These are phyloP conservation scores for Piper longum DNA, from an alignment of 164 flowering plant species.

Conservation along the genomic window DNA sequence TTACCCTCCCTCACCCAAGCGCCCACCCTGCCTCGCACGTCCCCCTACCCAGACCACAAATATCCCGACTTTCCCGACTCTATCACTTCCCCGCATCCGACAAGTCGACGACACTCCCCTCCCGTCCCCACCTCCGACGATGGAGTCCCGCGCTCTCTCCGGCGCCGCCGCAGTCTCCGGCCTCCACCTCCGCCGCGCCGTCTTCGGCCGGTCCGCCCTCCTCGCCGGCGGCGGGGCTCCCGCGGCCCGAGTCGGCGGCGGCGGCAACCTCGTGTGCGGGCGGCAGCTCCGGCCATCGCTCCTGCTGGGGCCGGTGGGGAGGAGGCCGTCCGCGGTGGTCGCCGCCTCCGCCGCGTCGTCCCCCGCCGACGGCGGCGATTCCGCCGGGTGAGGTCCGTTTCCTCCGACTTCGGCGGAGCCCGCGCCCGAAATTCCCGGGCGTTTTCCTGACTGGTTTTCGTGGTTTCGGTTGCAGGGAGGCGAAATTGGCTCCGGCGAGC, in stretches of 20 bases:
- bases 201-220: slow-evolving; percentile 15
- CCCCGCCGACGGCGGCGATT: slow-evolving; percentile 54
- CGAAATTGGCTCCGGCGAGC: slow-evolving; percentile 45
- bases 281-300: slow-evolving; percentile 65
- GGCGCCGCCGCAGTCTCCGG: slow-evolving; percentile 32
- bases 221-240: slow-evolving; percentile 12
- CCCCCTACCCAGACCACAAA: background rate
- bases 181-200: slow-evolving; percentile 14
- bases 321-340: slow-evolving; percentile 27
- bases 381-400: slow-evolving; percentile 94
- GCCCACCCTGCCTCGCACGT: background rate
- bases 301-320: slow-evolving; percentile 27
- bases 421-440: slow-evolving; percentile 5
- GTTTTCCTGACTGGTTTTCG: slow-evolving; percentile 10
- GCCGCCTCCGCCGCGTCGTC: slow-evolving; percentile 39
- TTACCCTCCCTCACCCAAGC: background rate
- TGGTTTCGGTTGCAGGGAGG: slow-evolving; percentile 29
- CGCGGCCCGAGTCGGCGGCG: slow-evolving; percentile 23
- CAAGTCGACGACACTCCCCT: background rate
- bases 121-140: slow-evolving; percentile 2
- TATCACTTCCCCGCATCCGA: background rate
- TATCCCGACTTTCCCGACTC: background rate
- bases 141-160: slow-evolving; percentile 76
- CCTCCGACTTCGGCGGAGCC: slow-evolving; percentile 16
- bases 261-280: slow-evolving; percentile 73